Evolutionary conservation across 192 early-diverging fungal species (phyloP).

Genomic region (Podila horticola): DNA sequence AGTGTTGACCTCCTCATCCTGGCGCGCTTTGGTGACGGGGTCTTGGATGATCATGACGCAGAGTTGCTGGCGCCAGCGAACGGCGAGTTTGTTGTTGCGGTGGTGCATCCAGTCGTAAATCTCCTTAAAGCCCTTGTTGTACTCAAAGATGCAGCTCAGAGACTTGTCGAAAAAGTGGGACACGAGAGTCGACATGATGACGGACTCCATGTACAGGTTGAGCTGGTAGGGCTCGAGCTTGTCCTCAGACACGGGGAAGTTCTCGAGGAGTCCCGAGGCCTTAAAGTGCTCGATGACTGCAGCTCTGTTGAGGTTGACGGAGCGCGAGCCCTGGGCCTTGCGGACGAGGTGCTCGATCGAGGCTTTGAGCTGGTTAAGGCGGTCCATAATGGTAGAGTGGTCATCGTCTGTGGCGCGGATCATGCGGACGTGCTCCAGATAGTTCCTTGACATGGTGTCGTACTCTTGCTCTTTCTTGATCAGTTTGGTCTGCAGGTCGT

Average conservation of each 20-base stretch:
- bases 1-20: constrained; percentile 29
- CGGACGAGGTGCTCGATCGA: constrained; percentile 44
- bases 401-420: constrained; percentile 48
- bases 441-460: constrained; percentile 51
- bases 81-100: constrained; percentile 34
- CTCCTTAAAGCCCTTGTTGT: constrained; percentile 48
- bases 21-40: constrained; percentile 16
- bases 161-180: constrained; percentile 33
- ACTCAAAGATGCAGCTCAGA: constrained; percentile 34
- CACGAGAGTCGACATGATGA: constrained; percentile 40
- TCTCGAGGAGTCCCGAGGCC: constrained; percentile 19
- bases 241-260: constrained; percentile 33
- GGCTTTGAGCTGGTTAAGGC: constrained; percentile 43
- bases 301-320: constrained; percentile 34
- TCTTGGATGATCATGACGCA: constrained; percentile 38
- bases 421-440: constrained; percentile 43
- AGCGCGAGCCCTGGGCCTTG: constrained; percentile 44
- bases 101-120: constrained; percentile 47
- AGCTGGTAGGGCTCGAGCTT: constrained; percentile 43
- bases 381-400: constrained; percentile 45
- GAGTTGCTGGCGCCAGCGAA: constrained; percentile 49
- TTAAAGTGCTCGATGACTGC: constrained; percentile 35
- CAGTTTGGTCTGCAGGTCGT: constrained; percentile 33
- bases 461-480: constrained; percentile 40
- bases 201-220: constrained; percentile 49